These are phyloP conservation scores for Gonapodya sp. DNA, from an alignment of 192 early-diverging fungal species.

Conservation along the genomic window DNA sequence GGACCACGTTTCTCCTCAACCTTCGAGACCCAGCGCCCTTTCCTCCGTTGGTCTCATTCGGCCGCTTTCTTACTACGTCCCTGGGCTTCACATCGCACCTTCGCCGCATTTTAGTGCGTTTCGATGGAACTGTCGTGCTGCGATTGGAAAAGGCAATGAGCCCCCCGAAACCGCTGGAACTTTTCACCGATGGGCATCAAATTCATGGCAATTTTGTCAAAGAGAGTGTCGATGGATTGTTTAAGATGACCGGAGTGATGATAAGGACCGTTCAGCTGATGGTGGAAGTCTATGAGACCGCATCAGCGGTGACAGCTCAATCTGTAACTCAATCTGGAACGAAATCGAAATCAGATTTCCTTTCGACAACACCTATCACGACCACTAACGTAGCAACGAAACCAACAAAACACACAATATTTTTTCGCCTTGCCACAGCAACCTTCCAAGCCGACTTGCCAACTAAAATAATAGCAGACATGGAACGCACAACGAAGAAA, in stretches of 20 bases:
- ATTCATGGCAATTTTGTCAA: constrained; percentile 20
- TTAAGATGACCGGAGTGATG: constrained; percentile 52
- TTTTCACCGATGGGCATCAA: constrained; percentile 19
- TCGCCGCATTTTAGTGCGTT: constrained; percentile 46
- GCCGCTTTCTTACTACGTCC: background rate
- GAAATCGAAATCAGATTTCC: background rate
- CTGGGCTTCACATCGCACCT: constrained; percentile 73
- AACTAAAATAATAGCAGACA: constrained; percentile 47
- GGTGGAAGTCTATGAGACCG: constrained; percentile 24
- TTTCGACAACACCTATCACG: background rate
- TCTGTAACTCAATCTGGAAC: background rate
- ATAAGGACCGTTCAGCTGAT: constrained; percentile 41
- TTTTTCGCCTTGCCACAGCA: constrained; percentile 60
- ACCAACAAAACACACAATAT: constrained; percentile 33
- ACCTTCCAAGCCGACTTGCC: constrained; percentile 43
- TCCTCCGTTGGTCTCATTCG: constrained; percentile 19
- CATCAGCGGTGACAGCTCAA: background rate
- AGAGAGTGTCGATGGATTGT: constrained; percentile 61
- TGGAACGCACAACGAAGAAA: constrained; percentile 85
- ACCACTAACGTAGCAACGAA: background rate
- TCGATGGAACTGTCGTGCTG: constrained; percentile 51
- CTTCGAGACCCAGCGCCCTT: constrained; percentile 66
- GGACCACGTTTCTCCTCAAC: constrained; percentile 70
- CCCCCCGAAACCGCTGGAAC: constrained; percentile 47
- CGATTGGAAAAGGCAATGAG: constrained; percentile 54